These are phyloP conservation scores for Zygnema cylindricum DNA, from an alignment of 139 green algal genomes.

Conservation along the genomic window DNA sequence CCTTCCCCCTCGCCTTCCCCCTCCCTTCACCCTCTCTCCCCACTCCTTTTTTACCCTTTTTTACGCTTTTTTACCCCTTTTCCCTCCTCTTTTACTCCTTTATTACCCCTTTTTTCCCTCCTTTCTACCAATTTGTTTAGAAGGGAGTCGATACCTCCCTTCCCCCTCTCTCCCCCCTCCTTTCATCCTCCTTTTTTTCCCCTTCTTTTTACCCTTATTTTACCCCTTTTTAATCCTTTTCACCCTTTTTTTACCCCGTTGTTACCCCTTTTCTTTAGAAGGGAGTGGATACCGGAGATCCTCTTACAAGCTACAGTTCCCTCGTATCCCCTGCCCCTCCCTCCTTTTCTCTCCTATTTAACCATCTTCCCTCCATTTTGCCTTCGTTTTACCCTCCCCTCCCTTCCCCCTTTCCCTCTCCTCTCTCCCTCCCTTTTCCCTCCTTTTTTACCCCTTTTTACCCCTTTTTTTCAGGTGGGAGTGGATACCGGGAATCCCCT, in stretches of 20 bases:
- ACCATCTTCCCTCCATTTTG: no score
- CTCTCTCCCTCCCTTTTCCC: neutral
- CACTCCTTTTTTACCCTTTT: neutral
- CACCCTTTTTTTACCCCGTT: neutral
- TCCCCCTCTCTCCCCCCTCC: neutral
- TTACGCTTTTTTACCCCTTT: neutral
- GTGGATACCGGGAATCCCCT: conserved; percentile 50
- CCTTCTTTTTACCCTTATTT: neutral
- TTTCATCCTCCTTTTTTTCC: neutral
- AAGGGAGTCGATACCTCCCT: neutral
- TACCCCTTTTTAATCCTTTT: neutral
- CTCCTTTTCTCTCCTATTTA: neutral
- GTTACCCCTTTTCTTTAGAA: neutral
- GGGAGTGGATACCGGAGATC: conserved; percentile 14
- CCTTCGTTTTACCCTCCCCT: neutral
- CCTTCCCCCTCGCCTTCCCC: neutral
- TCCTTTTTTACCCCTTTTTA: no score
- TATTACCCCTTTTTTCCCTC: neutral
- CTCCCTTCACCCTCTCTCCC: neutral
- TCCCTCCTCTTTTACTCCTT: neutral
- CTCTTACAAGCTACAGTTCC: conserved; percentile 49
- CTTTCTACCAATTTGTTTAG: neutral
- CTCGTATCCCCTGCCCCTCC: neutral
- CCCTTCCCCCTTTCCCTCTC: neutral
- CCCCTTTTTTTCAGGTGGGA: conserved; percentile 1